These are phyloP conservation scores for Cornus florida DNA, from an alignment of 148 eudicot genomes.

Conservation along the genomic window DNA sequence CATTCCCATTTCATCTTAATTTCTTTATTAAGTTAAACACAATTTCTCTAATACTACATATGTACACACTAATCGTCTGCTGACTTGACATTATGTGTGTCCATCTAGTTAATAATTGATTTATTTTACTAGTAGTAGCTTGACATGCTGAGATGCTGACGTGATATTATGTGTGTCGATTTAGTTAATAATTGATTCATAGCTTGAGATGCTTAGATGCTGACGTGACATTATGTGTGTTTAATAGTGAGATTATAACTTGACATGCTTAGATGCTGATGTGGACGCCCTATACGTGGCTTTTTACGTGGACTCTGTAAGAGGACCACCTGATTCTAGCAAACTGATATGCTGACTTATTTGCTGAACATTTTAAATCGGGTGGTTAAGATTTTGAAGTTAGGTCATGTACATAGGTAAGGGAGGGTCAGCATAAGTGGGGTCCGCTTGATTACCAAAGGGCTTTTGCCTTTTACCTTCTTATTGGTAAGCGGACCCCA, in stretches of 20 bases:
- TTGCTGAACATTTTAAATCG: slow-evolving; percentile 15
- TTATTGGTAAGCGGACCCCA: background rate
- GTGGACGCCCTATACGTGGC: background rate
- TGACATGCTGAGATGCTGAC: background rate
- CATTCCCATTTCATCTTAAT: background rate
- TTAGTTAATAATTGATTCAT: too few species aligned
- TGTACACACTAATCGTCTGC: too few species aligned
- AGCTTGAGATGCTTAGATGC: background rate
- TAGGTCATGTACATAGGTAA: background rate
- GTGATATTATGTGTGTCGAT: background rate
- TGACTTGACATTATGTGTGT: too few species aligned
- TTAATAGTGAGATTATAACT: too few species aligned
- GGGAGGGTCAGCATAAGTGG: background rate
- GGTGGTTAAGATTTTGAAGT: slow-evolving; percentile 33
- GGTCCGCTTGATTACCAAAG: background rate
- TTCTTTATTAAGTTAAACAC: background rate
- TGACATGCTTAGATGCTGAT: background rate
- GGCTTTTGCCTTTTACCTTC: background rate
- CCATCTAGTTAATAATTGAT: too few species aligned
- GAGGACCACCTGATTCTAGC: background rate
- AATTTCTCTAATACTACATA: too few species aligned
- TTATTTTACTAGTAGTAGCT: too few species aligned
- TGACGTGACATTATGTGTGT: too few species aligned
- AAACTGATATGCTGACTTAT: slow-evolving; percentile 8
- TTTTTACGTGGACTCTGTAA: background rate